A percentile compares a stretch with the other conserved stretches of the same genome.
phyloP scores from a whole-genome alignment of 2,329 filamentous ascomycete species.

The Colletotrichum viniferum region DNA sequence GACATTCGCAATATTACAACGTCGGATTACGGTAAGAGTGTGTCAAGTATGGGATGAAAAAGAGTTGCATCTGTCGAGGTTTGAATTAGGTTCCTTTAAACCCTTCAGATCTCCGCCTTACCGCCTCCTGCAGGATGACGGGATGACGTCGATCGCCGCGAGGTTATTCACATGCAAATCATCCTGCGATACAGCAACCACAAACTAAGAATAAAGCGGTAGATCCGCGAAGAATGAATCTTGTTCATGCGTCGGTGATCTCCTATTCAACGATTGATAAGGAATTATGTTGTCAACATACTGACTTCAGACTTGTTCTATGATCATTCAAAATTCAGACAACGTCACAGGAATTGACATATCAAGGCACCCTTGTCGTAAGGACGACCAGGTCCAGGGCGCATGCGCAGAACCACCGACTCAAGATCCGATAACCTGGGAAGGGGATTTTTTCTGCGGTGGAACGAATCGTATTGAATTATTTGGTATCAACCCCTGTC shows the following conservation, averaged over 20 bases:
- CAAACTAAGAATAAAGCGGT: not conserved
- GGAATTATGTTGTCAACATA: not conserved
- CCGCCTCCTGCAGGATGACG: not conserved
- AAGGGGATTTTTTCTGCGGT: not conserved
- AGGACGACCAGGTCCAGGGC: not conserved
- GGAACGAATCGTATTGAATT: not conserved
- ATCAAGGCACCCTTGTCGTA: not conserved
- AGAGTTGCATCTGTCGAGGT: not conserved
- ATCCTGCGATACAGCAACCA: not conserved
- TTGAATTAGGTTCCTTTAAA: not conserved
- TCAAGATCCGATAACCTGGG: not conserved
- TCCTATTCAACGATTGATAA: not conserved
- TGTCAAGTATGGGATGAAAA: not conserved
- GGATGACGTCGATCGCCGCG: not conserved
- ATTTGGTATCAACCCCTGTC: not conserved
- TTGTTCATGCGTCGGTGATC: accelerated
- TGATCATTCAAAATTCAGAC: not conserved
- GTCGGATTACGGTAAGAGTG: not conserved
- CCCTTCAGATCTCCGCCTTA: not conserved
- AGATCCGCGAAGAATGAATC: not conserved
- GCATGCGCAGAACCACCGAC: not conserved
- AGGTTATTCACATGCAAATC: not conserved
- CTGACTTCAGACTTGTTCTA: not conserved
- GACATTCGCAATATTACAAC: not conserved
- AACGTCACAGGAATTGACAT: not conserved